Evolutionary conservation across 495 filamentous ascomycete species (phyloP).

Genomic region (Hypoxylon fuscum): DNA sequence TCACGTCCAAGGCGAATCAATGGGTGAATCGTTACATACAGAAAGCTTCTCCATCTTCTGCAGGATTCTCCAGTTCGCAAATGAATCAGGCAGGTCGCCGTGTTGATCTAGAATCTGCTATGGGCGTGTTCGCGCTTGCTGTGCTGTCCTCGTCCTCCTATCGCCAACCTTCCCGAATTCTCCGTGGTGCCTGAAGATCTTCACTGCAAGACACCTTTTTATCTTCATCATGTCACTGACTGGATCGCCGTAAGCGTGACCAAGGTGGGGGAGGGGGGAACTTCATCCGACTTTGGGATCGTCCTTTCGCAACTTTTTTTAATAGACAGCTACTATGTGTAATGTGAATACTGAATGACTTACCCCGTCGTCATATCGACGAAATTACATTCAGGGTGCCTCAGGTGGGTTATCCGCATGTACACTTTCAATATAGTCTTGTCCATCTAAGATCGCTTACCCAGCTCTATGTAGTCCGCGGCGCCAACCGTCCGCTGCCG

Average conservation of each 20-base stretch:
- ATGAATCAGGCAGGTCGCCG: slow-evolving; percentile 37
- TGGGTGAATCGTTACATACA: slow-evolving; percentile 31
- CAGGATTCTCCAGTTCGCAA: slow-evolving; percentile 17
- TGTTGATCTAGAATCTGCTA: slow-evolving; percentile 34
- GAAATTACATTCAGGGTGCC: slow-evolving; percentile 11
- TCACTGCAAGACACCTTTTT: slow-evolving; percentile 41
- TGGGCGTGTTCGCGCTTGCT: slow-evolving; percentile 15
- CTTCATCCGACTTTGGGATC: slow-evolving; percentile 30
- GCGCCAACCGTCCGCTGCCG: slow-evolving; percentile 37
- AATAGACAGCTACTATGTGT: slow-evolving; percentile 23
- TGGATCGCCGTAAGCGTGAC: slow-evolving; percentile 26
- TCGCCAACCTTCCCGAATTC: slow-evolving; percentile 41
- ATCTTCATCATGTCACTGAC: slow-evolving; percentile 20
- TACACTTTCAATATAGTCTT: slow-evolving; percentile 33
- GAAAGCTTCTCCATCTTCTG: slow-evolving; percentile 18
- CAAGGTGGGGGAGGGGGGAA: no score
- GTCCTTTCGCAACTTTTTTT: slow-evolving; percentile 11
- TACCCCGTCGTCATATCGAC: slow-evolving; percentile 12
- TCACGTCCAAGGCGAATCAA: slow-evolving; percentile 26
- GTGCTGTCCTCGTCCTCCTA: slow-evolving; percentile 31
- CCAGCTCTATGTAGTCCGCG: slow-evolving; percentile 35
- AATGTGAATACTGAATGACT: slow-evolving; percentile 22
- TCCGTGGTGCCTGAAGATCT: slow-evolving; percentile 46
- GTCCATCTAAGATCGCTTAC: slow-evolving; percentile 38
- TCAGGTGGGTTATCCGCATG: slow-evolving; percentile 27